Percentiles rank a stretch among this genome's conserved stretches.
Evolutionary conservation across 768 basidiomycete genomes (phyloP).

Genomic region (Boletus sp.): DNA sequence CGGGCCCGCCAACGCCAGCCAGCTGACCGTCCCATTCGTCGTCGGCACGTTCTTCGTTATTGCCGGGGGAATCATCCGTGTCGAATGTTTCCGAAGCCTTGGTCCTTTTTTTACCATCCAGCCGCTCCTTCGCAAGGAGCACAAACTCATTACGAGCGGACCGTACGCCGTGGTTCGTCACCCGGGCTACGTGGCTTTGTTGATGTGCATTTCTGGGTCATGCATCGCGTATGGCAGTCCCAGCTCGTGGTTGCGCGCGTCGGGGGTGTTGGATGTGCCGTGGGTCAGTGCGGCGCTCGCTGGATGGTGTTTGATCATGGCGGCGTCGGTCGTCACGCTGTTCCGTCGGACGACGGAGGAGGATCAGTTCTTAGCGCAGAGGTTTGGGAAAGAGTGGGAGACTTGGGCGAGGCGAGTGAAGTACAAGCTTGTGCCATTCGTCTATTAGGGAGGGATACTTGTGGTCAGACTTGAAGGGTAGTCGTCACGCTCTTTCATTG

Average conservation of each 20-base stretch:
- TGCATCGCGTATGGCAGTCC: not conserved
- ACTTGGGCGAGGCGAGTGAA: slow-evolving; percentile 16
- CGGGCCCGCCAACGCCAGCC: slow-evolving; percentile 5
- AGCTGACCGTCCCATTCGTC: not conserved
- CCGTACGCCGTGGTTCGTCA: slow-evolving; percentile 31
- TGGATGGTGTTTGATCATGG: not conserved
- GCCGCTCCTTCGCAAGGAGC: slow-evolving; percentile 19
- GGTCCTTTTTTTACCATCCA: slow-evolving; percentile 22
- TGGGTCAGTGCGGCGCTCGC: not conserved
- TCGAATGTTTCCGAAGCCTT: slow-evolving; percentile 15
- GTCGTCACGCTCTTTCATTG: too few relatives aligned
- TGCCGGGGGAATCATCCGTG: slow-evolving; percentile 4
- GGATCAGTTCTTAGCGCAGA: slow-evolving; percentile 14
- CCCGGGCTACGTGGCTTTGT: slow-evolving; percentile 21
- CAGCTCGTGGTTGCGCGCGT: slow-evolving; percentile 3
- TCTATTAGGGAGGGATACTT: not conserved
- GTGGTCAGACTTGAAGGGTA: too few relatives aligned
- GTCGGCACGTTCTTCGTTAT: slow-evolving; percentile 7
- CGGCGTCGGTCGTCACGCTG: not conserved
- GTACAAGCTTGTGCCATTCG: slow-evolving; percentile 6
- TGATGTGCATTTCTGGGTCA: not conserved
- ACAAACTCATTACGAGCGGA: slow-evolving; percentile 26
- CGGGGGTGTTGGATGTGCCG: not conserved
- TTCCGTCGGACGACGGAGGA: slow-evolving; percentile 22
- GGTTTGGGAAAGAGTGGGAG: slow-evolving; percentile 23